These are phyloP conservation scores for Pleurotus eryngii DNA, from an alignment of 768 basidiomycete species.

Conservation along the genomic window DNA sequence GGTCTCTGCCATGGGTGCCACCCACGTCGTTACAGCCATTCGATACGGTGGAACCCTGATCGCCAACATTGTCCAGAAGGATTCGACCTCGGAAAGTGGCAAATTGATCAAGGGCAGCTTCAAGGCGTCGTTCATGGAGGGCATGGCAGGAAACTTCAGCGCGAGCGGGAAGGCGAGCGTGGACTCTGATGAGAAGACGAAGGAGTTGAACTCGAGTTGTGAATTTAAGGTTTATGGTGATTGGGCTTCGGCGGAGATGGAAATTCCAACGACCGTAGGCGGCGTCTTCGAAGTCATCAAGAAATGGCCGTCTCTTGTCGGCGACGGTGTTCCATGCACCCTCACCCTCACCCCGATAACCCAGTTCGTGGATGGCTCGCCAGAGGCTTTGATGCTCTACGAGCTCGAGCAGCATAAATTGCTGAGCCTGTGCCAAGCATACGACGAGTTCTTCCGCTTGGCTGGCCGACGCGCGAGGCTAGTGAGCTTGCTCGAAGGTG, in stretches of 20 bases:
- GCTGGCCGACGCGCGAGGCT: slow-evolving; percentile 5
- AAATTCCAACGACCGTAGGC: slow-evolving; percentile 9
- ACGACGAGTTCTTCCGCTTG: slow-evolving; percentile 9
- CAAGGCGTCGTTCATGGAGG: slow-evolving; percentile 6
- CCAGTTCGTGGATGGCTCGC: slow-evolving; percentile 9
- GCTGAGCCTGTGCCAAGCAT: slow-evolving; percentile 1
- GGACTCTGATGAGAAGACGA: neutral
- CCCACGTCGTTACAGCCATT: slow-evolving; percentile 16
- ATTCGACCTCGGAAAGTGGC: slow-evolving; percentile 9
- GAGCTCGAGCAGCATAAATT: slow-evolving; percentile 9
- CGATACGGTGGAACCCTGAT: slow-evolving; percentile 13
- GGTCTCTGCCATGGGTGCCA: slow-evolving; percentile 8
- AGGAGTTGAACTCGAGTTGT: slow-evolving; percentile 2
- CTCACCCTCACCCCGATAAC: slow-evolving; percentile 11
- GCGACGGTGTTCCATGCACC: slow-evolving; percentile 14
- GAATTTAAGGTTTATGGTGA: slow-evolving; percentile 9
- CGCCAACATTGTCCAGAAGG: slow-evolving; percentile 11
- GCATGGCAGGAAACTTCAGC: slow-evolving; percentile 5
- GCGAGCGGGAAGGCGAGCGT: slow-evolving; percentile 4
- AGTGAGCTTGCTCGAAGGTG: neutral
- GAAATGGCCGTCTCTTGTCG: slow-evolving; percentile 7
- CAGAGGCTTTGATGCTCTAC: slow-evolving; percentile 5
- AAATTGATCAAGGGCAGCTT: slow-evolving; percentile 7
- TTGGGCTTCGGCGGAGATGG: neutral
- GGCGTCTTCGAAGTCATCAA: slow-evolving; percentile 13